Evolutionary conservation across 1,284 basidiomycete genomes (phyloP), one percentile per base, ranked within the genome.

Genomic region (Pseudozyma thailandica): DNA sequence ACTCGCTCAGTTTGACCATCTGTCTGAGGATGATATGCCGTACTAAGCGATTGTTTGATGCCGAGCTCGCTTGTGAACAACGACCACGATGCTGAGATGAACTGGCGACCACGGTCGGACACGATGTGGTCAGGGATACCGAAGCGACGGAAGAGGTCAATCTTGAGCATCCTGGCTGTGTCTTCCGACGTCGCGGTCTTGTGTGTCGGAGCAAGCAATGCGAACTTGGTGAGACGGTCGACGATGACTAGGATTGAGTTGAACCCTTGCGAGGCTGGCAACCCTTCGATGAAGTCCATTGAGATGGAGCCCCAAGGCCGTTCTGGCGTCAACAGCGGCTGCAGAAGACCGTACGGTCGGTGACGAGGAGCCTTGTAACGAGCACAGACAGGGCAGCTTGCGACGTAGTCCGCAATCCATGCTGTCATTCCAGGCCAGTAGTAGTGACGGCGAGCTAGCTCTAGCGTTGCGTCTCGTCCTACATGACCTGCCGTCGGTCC

Each of bases 201-300:
- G 1, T 39, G 61, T 87, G 52, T 89, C 88, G 71, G 94, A 92
- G 83, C 83, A 59, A 84, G 66, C 44, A 82, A 70, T 20, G 57
- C 64, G 60, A 65, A 54, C 72, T 85, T 86, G 0, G 78, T 83
- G 9, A 85, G 78, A 0, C 66, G 44, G 55, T 86, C 84, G 0
- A 85, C 81, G 0, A 86, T 53, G 0, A 84, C 31, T 13, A 48
- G 21, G 12, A 48, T 48, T 2, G 46, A 48, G 28, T 48, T 83
- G 1, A 86, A 50, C 0, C 84, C 85, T 13, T 82, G 21, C 0
- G 74, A 82, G 4, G 55, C 33, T 0, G 85, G 86, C 0, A 87
- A 75, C 3, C 80, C 66, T 0, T 73, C 77, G 49, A 87, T 85
- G 52, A 85, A 81, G 61, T 88, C 86, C 83, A 87, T 84, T 0